Evolutionary conservation across 139 green algal genomes (phyloP), one percentile per base, ranked within the genome.

Genomic region (Chlorella sp.): DNA sequence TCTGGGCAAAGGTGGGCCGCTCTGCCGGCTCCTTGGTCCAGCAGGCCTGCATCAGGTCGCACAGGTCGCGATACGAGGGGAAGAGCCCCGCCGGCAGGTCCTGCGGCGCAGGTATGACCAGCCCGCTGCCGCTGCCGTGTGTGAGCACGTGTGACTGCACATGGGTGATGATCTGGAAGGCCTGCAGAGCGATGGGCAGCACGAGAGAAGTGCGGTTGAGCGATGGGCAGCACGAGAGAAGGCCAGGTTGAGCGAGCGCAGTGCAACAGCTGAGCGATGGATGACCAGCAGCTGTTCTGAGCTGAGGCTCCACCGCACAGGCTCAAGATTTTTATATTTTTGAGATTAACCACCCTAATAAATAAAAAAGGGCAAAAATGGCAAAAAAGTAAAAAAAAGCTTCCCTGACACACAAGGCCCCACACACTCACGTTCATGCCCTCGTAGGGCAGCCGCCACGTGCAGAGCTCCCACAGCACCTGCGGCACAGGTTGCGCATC

Each of bases 81-180:
- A 76, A 76, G 6, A 28, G 36, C 6, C 70, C 70, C 40, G 70
- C 70, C 13, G 70, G 70, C 70, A 76, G 70, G 24, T 76, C 70
- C 41, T 54, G 20, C 13, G 70, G 22, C 0, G 41, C 24, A 0
- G 70, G 70, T 3, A 76, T 34, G 11, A 17, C 38, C 70, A 76
- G 70, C 40, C 70, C 70, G 40, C 70, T 76, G 70, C 70, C 48
- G 40, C 40, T 76, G 40, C 22, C 40, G 70, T 76, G 40, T 9
- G 70, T 17, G 24, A 56, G 70, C 70, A 76, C 70, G 22, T 76
- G 70, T 9, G 70, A 48, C 70, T 76, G 70, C 70, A 76, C 70
- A 7, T 76, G 70, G 5, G 70, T 76, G 70, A 76, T 76, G 40
- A 76, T 76, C 40, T 76, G 70, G 22, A 76, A 43, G 24, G 40